Base-by-base conservation (phyloP, 331 rosid species). In the Cydonia oblonga region DNA sequence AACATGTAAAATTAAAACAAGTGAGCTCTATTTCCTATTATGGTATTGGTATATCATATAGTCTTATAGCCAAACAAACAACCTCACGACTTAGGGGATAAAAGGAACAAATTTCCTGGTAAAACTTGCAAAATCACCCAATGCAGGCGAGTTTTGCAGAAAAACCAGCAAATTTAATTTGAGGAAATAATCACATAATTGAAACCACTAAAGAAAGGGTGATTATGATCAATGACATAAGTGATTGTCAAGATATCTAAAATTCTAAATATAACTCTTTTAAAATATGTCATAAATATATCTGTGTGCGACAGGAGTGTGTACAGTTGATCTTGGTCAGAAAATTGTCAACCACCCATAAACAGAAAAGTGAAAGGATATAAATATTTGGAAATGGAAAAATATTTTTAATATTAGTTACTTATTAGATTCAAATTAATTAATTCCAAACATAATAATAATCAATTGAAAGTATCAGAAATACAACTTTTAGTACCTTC, bases 401-500 rank as follows among this genome's bases (percentile, higher is more conserved):
- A 8, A 46, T 23, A 18, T 7, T 23, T 5, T 19, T 13, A 13
- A 52, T 6, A 14, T 23, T 14, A n/a, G 29, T 24, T 59, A 59
- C 29, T 59, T 59, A 69, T 11, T 9, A 32, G 14, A 26, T 28
- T 49, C 59, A 33, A 25, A 30, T 69, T 5, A 52, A 6, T 49
- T n/a, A 33, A 69, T 64, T 46, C 9, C 38, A 54, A 32, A 75
- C 44, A 68, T 49, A 24, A 44, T 49, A 52, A 64, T 38, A 38
- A 42, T 70, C 59, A 60, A 66, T 70, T 63, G 69, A 79, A 62
- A 70, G 76, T 52, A 77, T 76, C 38, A 22, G 57, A 32, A 64
- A 66, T 57, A 52, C 13, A 85, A 23, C 54, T 42, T 63, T 26
- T 24, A 73, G 69, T 81, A 91, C 99, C 99, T 83, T 84, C 89